phyloP scores from a whole-genome alignment of 371 early-diverging fungal species.

The Mucor indicus region DNA sequence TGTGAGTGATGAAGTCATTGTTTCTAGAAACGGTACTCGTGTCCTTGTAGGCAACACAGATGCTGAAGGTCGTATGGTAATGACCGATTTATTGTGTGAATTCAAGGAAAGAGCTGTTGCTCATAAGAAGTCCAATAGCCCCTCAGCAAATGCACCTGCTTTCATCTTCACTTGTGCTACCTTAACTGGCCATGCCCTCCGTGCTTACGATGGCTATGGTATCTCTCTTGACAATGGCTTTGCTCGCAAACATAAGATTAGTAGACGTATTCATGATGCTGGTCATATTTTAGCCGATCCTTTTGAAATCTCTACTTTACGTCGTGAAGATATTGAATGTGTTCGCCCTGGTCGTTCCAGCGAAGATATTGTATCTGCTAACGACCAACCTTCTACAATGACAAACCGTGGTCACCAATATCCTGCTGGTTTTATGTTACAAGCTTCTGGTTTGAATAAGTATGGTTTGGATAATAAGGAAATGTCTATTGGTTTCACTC shows the following conservation, averaged over 20 bases:
- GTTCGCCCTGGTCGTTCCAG: constrained; percentile 62
- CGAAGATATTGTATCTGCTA: constrained; percentile 84
- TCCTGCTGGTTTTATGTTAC: constrained; percentile 83
- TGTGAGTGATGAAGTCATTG: constrained; percentile 81
- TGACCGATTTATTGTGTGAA: constrained; percentile 80
- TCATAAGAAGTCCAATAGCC: constrained; percentile 40
- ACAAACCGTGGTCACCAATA: constrained; percentile 87
- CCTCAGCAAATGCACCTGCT: constrained; percentile 40
- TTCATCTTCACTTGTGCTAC: constrained; percentile 84
- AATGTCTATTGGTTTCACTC: constrained; percentile 75
- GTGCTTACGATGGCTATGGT: constrained; percentile 78
- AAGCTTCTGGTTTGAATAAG: constrained; percentile 75
- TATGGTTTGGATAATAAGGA: constrained; percentile 65
- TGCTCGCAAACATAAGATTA: constrained; percentile 63
- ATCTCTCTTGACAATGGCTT: constrained; percentile 81
- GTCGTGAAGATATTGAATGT: constrained; percentile 76
- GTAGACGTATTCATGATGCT: constrained; percentile 61
- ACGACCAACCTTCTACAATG: constrained; percentile 66
- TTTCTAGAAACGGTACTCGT: constrained; percentile 78
- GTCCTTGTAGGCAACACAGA: constrained; percentile 86
- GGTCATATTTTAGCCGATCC: constrained; percentile 80
- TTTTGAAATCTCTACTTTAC: constrained; percentile 78
- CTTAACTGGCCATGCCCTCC: constrained; percentile 82
- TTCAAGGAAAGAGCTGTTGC: constrained; percentile 73
- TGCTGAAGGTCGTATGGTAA: constrained; percentile 91